phyloP scores from a whole-genome alignment of 2,329 filamentous ascomycete genomes.

The Chaetomiaceae sp. region DNA sequence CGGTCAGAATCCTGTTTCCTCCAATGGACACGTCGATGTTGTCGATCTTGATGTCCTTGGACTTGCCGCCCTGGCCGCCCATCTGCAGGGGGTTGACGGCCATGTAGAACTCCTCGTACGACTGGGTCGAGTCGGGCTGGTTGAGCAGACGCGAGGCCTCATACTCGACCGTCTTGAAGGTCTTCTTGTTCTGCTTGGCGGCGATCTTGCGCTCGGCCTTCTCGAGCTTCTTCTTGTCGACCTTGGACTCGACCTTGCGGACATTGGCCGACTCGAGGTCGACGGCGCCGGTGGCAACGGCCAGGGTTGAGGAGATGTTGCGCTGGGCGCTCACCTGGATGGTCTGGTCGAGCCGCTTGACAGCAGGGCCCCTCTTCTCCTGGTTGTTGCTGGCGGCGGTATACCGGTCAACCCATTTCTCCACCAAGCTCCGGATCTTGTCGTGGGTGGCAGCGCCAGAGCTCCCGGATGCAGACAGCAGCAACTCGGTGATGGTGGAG shows the following conservation, averaged over 20 bases:
- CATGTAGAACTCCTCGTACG: slow-evolving; percentile 99
- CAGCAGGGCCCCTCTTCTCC: slow-evolving; percentile 67
- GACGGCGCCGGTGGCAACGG: slow-evolving; percentile 75
- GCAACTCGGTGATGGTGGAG: slow-evolving; percentile 75
- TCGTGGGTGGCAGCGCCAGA: slow-evolving; percentile 66
- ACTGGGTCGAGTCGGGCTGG: slow-evolving; percentile 75
- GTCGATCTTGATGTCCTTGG: slow-evolving; percentile 98
- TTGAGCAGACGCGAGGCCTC: slow-evolving; percentile 88
- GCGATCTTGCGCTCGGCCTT: slow-evolving; percentile 97
- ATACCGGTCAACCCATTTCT: slow-evolving; percentile 83
- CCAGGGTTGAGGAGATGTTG: slow-evolving; percentile 94
- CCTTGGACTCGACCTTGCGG: slow-evolving; percentile 93
- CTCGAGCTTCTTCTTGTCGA: slow-evolving; percentile 97
- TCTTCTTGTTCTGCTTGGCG: slow-evolving; percentile 97
- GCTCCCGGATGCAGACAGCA: slow-evolving; percentile 89
- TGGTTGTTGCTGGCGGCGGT: slow-evolving; percentile 64
- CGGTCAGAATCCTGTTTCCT: slow-evolving; percentile 80
- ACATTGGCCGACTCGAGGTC: slow-evolving; percentile 91
- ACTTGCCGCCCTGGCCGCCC: slow-evolving; percentile 73
- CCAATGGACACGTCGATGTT: slow-evolving; percentile 92
- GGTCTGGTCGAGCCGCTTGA: slow-evolving; percentile 85
- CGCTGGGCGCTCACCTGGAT: slow-evolving; percentile 91
- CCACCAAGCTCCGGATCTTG: slow-evolving; percentile 76
- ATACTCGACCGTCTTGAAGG: slow-evolving; percentile 97
- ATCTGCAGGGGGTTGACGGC: slow-evolving; percentile 94